Evolutionary conservation across 306 rosid species (phyloP), one percentile per base, ranked within the genome.

Genomic region (Albizia julibrissin): DNA sequence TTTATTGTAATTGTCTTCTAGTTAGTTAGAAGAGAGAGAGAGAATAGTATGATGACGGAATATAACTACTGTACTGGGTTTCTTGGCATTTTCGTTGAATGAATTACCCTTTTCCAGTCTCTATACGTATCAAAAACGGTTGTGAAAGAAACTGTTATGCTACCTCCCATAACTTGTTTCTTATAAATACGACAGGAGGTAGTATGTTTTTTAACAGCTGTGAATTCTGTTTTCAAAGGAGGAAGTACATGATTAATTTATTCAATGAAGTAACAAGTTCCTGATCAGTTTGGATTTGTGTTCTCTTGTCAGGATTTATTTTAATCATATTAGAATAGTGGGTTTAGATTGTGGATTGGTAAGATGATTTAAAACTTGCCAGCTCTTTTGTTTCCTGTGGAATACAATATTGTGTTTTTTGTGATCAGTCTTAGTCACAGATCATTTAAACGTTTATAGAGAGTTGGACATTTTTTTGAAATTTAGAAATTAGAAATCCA

Each of bases 221-320:
- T 39, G 33, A 5, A 11, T 74, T n/a, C 10, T 4, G 11, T 34
- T 44, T 19, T 59, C 37, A 24, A 24, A 4, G 10, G 18, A 18
- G 39, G 33, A 74, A 77, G 71, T 59, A 26, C 21, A 9, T 61
- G 34, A 42, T 27, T 33, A 21, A 29, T 29, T 59, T 29, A 80
- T 72, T 21, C 16, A 66, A 29, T 8, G 10, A 80, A 43, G 42
- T 40, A 46, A 11, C 29, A 44, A 64, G 26, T 31, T 44, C 14
- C 2, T 59, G 4, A 19, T 50, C 46, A 52, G 76, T 58, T 75
- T 19, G 78, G 76, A 34, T 49, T 80, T 46, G 33, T 33, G 84
- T 12, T 73, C 66, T 64, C 14, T 37, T 44, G 31, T 43, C 24
- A 47, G 47, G 84, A 72, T 22, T 72, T 34, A 15, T 65, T 42